A percentile compares a stretch with the other conserved stretches of the same genome.
phyloP scores from a whole-genome alignment of 768 basidiomycete species.

The Phanerochaete carnosa region DNA sequence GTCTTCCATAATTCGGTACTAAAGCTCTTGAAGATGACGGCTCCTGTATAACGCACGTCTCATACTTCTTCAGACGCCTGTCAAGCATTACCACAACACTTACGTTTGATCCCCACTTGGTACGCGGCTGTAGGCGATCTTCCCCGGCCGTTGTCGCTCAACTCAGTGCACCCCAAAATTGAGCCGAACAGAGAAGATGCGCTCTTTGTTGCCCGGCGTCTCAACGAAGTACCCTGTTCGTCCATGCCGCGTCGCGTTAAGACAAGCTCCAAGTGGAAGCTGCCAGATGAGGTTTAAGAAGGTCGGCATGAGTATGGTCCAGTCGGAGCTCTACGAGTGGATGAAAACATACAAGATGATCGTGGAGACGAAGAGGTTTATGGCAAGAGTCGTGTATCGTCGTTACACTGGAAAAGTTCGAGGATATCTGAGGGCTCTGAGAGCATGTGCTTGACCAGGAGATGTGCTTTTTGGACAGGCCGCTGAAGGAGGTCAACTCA shows the following conservation, averaged over 20 bases:
- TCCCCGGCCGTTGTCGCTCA: conserved; percentile 92
- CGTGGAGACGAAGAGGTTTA: conserved; percentile 42
- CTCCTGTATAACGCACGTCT: conserved; percentile 93
- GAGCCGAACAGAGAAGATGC: conserved; percentile 99
- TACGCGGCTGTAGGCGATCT: conserved; percentile 96
- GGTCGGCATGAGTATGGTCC: conserved; percentile 89
- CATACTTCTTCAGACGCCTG: conserved; percentile 86
- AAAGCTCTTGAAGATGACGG: conserved; percentile 67
- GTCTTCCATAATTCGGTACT: background rate
- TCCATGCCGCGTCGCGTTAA: conserved; percentile 91
- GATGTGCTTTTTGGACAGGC: no score
- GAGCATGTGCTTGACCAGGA: no score
- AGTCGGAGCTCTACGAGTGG: conserved; percentile 91
- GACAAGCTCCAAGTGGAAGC: conserved; percentile 93
- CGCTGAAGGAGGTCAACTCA: no score
- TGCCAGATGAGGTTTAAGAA: conserved; percentile 97
- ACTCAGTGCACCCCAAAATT: conserved; percentile 91
- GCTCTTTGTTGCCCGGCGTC: conserved; percentile 95
- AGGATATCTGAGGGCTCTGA: no score
- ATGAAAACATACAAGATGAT: conserved; percentile 98
- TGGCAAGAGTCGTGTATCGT: no score
- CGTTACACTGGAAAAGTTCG: no score
- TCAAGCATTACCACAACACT: conserved; percentile 88
- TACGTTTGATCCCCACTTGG: conserved; percentile 92
- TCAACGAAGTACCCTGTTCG: conserved; percentile 90